Conservation (phyloP, 306 rosid species). For the Delonix regia region DNA sequence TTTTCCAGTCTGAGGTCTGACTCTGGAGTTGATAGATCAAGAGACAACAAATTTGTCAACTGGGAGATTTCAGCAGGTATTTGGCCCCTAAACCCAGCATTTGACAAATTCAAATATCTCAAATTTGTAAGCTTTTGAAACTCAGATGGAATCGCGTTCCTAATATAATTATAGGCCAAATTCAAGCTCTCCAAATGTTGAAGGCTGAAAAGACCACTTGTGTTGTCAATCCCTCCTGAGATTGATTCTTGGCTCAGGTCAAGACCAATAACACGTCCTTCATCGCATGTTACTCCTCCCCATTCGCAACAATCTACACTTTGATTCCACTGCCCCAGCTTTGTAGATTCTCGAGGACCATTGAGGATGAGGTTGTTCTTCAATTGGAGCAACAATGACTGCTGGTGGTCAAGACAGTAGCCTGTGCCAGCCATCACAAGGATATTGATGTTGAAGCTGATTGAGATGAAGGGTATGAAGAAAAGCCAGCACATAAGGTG, state of each 20-base stretch:
- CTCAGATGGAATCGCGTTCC: constrained; percentile 37
- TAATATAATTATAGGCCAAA: constrained; percentile 34
- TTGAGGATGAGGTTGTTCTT: constrained; percentile 36
- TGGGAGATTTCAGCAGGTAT: constrained; percentile 49
- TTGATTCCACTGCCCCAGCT: constrained; percentile 44
- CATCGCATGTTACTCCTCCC: constrained; percentile 52
- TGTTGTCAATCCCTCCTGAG: constrained; percentile 33
- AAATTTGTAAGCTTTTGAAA: constrained; percentile 42
- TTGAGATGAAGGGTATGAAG: too few species aligned
- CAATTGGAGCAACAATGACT: constrained; percentile 44
- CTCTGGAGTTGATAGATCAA: background rate
- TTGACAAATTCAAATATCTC: constrained; percentile 38
- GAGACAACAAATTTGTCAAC: constrained; percentile 53
- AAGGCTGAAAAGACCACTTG: constrained; percentile 41
- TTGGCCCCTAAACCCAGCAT: constrained; percentile 44
- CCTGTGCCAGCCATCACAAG: too few species aligned
- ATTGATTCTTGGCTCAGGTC: constrained; percentile 44
- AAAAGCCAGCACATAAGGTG: too few species aligned
- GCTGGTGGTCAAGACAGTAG: constrained; percentile 50
- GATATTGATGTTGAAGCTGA: too few species aligned
- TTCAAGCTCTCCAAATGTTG: constrained; percentile 38
- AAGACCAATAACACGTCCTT: constrained; percentile 39
- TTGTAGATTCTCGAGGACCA: background rate
- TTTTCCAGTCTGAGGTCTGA: constrained; percentile 37
- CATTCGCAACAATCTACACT: constrained; percentile 47